Evolutionary conservation across 208 protist species (phyloP).

Genomic region (Balamuthia mandrillaris): DNA sequence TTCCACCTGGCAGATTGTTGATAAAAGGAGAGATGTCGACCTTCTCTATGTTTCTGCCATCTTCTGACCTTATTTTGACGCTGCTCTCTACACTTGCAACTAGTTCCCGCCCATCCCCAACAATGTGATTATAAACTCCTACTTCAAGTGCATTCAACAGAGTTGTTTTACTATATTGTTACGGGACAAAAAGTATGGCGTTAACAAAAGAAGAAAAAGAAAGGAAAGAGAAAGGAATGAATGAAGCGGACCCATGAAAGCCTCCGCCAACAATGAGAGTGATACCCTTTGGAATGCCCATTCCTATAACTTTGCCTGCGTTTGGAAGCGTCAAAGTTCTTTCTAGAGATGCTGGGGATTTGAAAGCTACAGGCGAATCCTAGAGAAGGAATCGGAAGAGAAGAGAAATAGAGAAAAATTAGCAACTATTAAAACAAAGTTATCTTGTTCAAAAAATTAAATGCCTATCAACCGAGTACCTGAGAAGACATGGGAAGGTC

Average conservation of each 20-base stretch:
- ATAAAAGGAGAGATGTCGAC: constrained; percentile 91
- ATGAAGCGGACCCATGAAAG: constrained; percentile 75
- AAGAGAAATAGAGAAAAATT: no score
- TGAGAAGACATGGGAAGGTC: no score
- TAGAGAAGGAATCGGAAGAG: constrained; percentile 75
- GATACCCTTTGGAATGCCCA: constrained; percentile 84
- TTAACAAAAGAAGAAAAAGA: neutral
- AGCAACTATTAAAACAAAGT: no score
- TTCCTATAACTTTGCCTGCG: constrained; percentile 72
- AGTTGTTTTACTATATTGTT: constrained; percentile 82
- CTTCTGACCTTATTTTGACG: constrained; percentile 90
- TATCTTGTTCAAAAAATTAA: no score
- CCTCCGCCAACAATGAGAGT: constrained; percentile 90
- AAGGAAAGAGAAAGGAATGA: neutral
- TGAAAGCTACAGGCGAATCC: constrained; percentile 72
- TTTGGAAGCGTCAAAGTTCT: constrained; percentile 75
- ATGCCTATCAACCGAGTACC: no score
- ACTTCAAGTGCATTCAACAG: constrained; percentile 84
- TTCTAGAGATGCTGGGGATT: constrained; percentile 72
- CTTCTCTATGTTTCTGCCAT: constrained; percentile 78
- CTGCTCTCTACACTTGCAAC: no score
- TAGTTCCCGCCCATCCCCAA: constrained; percentile 85
- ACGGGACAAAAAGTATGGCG: no score
- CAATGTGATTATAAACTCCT: constrained; percentile 89
- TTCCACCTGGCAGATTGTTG: constrained; percentile 79